phyloP scores from a whole-genome alignment of 306 rosid species.

The Citrullus mucosospermus region DNA sequence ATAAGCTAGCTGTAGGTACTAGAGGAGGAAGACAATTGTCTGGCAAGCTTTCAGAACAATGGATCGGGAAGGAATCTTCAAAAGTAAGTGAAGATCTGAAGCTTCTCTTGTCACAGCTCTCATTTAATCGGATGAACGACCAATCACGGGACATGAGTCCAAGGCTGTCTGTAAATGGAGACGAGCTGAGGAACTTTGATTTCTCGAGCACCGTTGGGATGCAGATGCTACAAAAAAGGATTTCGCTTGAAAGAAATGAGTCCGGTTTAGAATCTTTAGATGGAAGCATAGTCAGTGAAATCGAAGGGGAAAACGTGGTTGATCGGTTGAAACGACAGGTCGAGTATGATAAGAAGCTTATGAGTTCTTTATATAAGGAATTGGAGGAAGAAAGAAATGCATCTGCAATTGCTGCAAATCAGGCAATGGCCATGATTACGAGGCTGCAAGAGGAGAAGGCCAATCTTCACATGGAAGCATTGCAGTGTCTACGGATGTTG shows the following conservation, averaged over 20 bases:
- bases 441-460: conserved; percentile 75
- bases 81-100: conserved; percentile 71
- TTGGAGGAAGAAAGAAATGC: conserved; percentile 74
- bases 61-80: conserved; percentile 70
- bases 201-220: conserved; percentile 40
- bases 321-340: conserved; percentile 65
- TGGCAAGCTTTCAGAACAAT: conserved; percentile 52
- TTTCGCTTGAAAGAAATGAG: conserved; percentile 84
- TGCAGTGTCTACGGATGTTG: conserved; percentile 51
- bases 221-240: conserved; percentile 55
- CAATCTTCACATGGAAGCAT: conserved; percentile 56
- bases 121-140: conserved; percentile 50
- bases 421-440: conserved; percentile 68
- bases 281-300: conserved; percentile 53
- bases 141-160: conserved; percentile 58
- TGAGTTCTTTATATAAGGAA: conserved; percentile 51
- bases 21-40: conserved; percentile 58
- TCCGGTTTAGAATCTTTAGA: conserved; percentile 70
- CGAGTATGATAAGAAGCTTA: conserved; percentile 71
- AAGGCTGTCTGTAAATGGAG: conserved; percentile 48
- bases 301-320: conserved; percentile 32
- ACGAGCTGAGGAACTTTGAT: conserved; percentile 46
- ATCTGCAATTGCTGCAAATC: conserved; percentile 48
- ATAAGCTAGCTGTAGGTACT: conserved; percentile 53
- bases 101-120: conserved; percentile 55